A percentile compares a stretch with the other conserved stretches of the same genome.
Conservation (phyloP, 2,329 filamentous ascomycete species). For the Pestalotiopsis sp. region DNA sequence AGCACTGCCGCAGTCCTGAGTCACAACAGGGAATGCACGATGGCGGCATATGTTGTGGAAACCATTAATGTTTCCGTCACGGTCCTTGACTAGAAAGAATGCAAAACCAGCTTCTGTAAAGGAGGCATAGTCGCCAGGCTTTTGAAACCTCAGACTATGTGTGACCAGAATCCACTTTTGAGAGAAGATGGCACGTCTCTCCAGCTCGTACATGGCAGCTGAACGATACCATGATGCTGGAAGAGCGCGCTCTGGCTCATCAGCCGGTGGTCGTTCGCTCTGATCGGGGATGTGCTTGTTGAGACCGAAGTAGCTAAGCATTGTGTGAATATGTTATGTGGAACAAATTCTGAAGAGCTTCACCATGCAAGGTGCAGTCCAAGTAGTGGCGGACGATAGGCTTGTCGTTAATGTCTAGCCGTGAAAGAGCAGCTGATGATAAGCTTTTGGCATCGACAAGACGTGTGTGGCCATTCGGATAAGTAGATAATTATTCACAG, state of each 20-base stretch:
- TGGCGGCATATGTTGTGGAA: constrained; percentile 68
- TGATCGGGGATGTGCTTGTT: background rate
- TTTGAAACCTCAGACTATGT: background rate
- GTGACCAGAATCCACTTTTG: background rate
- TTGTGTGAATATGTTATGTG: background rate
- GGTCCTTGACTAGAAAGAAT: background rate
- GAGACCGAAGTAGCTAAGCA: background rate
- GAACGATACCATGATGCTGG: constrained; percentile 4
- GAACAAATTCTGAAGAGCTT: background rate
- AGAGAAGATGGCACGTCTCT: background rate
- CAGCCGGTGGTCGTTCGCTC: background rate
- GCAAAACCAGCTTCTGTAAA: background rate
- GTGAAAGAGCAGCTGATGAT: background rate
- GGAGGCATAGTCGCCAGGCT: background rate
- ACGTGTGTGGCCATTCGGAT: background rate
- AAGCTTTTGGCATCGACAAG: background rate
- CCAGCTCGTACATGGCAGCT: constrained; percentile 1
- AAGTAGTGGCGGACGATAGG: background rate
- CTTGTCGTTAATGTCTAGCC: background rate
- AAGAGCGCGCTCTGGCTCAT: background rate
- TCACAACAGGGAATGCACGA: constrained; percentile 61
- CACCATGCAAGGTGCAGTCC: background rate
- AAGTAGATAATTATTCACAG: background rate
- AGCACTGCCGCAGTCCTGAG: constrained; percentile 50
- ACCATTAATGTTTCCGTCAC: background rate